These are phyloP conservation scores for Monoraphidium neglectum DNA, from an alignment of 139 green algal species.

Conservation along the genomic window DNA sequence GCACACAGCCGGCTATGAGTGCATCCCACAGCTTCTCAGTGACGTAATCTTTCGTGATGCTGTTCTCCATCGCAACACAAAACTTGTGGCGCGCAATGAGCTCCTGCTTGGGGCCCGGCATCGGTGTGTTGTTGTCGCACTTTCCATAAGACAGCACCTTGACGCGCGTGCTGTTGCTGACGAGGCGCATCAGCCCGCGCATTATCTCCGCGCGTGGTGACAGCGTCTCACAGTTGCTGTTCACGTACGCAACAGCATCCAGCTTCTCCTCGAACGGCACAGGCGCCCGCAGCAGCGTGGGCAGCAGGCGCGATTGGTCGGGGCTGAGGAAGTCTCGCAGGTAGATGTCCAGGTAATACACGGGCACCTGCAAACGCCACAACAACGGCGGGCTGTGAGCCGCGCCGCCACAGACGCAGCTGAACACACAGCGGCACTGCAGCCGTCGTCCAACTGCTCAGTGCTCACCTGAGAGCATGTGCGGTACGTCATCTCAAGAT, in stretches of 20 bases:
- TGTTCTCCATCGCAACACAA: conserved; percentile 4
- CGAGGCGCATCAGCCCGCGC: background rate
- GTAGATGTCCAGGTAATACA: too few relatives aligned
- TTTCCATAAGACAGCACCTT: background rate
- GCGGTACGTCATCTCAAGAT: too few relatives aligned
- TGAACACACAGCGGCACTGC: too few relatives aligned
- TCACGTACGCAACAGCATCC: background rate
- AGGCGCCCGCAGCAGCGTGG: background rate
- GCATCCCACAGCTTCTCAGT: conserved; percentile 41
- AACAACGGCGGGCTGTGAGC: too few relatives aligned
- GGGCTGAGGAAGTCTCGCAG: too few relatives aligned
- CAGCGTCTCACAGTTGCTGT: background rate
- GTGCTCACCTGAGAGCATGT: too few relatives aligned
- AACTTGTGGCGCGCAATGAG: conserved; percentile 6
- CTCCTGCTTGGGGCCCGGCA: background rate
- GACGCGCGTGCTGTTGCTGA: background rate
- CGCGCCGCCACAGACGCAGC: too few relatives aligned
- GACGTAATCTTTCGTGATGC: conserved; percentile 33
- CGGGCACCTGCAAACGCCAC: too few relatives aligned
- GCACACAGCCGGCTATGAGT: conserved; percentile 35
- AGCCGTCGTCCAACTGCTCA: too few relatives aligned
- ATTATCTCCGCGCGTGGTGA: background rate
- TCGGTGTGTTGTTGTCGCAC: background rate
- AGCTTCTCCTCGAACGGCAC: conserved; percentile 11
- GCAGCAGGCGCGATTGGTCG: too few relatives aligned